A percentile compares a stretch with the other conserved stretches of the same genome.
phyloP scores from a whole-genome alignment of 1,284 basidiomycete genomes.

The Sphagnurus paluster region DNA sequence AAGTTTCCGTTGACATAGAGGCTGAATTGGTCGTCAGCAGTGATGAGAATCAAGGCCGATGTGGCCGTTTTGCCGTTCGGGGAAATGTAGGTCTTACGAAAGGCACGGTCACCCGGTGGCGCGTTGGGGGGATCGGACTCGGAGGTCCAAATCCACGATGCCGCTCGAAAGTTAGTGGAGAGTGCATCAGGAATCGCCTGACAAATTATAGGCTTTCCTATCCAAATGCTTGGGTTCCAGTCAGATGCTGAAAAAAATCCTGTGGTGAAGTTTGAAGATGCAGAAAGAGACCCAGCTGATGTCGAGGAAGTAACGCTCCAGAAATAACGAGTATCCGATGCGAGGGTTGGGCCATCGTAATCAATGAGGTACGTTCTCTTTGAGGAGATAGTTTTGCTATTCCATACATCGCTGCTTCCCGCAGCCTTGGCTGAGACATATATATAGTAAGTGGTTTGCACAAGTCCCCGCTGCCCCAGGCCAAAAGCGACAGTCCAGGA shows the following conservation, averaged over 20 bases:
- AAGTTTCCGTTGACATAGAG: conserved; percentile 26
- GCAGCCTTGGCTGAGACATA: conserved; percentile 19
- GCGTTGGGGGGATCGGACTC: conserved; percentile 22
- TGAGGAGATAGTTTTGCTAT: conserved; percentile 23
- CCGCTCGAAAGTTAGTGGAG: conserved; percentile 17
- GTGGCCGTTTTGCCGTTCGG: conserved; percentile 24
- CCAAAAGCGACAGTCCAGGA: conserved; percentile 27
- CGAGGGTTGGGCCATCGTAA: conserved; percentile 25
- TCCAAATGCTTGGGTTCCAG: conserved; percentile 27
- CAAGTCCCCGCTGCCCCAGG: conserved; percentile 12
- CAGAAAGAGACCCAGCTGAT: conserved; percentile 20
- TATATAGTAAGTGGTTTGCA: conserved; percentile 25
- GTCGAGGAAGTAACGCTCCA: conserved; percentile 27
- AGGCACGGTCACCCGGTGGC: conserved; percentile 26
- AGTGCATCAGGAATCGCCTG: conserved; percentile 15
- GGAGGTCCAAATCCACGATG: conserved; percentile 33
- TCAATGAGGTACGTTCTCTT: conserved; percentile 23
- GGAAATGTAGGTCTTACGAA: conserved; percentile 26
- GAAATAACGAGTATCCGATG: conserved; percentile 26
- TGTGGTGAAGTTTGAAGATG: conserved; percentile 27
- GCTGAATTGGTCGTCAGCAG: conserved; percentile 27
- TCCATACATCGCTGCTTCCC: conserved; percentile 23
- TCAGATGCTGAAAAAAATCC: conserved; percentile 23
- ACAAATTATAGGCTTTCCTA: conserved; percentile 23
- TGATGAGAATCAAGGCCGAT: conserved; percentile 22